A percentile compares a stretch with the other conserved stretches of the same genome.
Conservation (phyloP, 768 basidiomycete genomes). For the Vararia minispora region DNA sequence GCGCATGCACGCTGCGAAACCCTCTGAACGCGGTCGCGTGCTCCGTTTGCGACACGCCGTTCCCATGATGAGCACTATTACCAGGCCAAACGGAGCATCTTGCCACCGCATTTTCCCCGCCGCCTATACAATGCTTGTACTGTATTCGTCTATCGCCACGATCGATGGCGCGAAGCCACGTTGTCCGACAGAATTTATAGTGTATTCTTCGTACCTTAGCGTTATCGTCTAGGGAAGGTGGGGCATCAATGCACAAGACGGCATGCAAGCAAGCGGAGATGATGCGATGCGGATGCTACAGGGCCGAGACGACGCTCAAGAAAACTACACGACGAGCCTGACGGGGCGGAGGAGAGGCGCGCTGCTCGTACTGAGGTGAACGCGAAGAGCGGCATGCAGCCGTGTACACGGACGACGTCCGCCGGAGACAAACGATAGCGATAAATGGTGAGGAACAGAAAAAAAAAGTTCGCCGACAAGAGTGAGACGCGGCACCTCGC, state of each 20-base stretch:
- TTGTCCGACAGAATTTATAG: neutral
- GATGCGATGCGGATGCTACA: too few species aligned
- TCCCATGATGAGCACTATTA: slow-evolving; percentile 7
- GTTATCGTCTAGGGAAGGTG: neutral
- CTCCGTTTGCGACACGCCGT: slow-evolving; percentile 19
- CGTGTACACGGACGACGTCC: too few species aligned
- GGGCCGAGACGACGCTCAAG: too few species aligned
- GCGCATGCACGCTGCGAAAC: slow-evolving; percentile 13
- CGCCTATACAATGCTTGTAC: neutral
- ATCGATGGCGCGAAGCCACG: too few species aligned
- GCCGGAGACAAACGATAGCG: too few species aligned
- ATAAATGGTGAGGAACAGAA: neutral
- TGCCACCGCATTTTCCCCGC: neutral
- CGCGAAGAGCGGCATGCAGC: too few species aligned
- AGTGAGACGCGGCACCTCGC: neutral
- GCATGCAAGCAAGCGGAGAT: too few species aligned
- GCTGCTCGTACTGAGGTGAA: too few species aligned
- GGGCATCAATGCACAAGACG: neutral
- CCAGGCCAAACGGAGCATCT: neutral
- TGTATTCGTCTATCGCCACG: too few species aligned
- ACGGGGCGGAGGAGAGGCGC: too few species aligned
- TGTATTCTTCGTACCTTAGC: neutral
- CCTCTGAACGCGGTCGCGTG: slow-evolving; percentile 13
- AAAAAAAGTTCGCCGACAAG: neutral
- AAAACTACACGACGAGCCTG: too few species aligned